These are phyloP conservation scores for Trichocladium uniseriatum DNA, from an alignment of 495 filamentous ascomycete species.

Conservation along the genomic window DNA sequence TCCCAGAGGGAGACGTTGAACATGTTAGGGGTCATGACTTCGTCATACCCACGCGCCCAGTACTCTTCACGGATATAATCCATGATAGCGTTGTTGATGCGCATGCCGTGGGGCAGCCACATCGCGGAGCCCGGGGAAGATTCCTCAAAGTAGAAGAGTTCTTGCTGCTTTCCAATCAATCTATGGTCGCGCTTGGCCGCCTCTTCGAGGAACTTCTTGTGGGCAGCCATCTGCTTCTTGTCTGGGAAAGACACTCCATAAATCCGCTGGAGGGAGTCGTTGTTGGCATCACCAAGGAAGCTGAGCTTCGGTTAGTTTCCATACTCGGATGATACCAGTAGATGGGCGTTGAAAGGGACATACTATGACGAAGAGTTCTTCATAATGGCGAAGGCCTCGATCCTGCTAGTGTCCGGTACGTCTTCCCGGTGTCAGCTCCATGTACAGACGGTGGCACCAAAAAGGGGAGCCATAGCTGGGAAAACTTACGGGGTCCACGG, in stretches of 20 bases:
- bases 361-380: constrained; percentile 91
- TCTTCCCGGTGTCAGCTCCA: too few relatives aligned
- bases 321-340: too few relatives aligned
- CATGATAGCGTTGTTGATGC: constrained; percentile 83
- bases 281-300: constrained; percentile 85
- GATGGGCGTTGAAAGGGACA: too few relatives aligned
- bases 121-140: constrained; percentile 86
- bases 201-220: constrained; percentile 89
- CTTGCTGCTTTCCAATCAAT: constrained; percentile 84
- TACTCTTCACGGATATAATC: constrained; percentile 76
- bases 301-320: too few relatives aligned
- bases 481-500: constrained; percentile 56
- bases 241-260: constrained; percentile 96
- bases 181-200: constrained; percentile 92
- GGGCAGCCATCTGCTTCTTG: constrained; percentile 83
- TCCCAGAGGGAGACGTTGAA: constrained; percentile 89
- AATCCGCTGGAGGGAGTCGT: constrained; percentile 91
- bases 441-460: too few relatives aligned
- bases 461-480: too few relatives aligned
- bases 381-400: constrained; percentile 90
- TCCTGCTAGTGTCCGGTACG: constrained; percentile 83
- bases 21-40: constrained; percentile 95
- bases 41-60: constrained; percentile 86
- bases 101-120: constrained; percentile 83
- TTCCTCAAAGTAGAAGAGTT: constrained; percentile 95